Base-by-base conservation (phyloP, 805 yeast genomes). In the Candida jianshihensis region DNA sequence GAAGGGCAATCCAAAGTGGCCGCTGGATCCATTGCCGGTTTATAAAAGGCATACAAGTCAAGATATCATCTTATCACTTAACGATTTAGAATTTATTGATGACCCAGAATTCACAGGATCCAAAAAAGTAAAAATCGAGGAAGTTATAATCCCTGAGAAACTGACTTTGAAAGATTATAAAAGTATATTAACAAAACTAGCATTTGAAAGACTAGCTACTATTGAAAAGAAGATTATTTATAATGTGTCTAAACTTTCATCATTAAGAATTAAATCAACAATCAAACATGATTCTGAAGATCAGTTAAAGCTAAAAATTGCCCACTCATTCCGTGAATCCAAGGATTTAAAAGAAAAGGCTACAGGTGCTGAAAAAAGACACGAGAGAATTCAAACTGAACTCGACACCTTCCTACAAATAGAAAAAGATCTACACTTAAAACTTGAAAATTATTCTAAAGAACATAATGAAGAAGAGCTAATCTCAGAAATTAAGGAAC, bases 241-340 rank as follows among this genome's bases (percentile, higher is more conserved):
- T 12, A 49, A 54, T 26, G 44, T 47, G 10, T 34, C 31, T 9
- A 31, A 44, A 5, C 35, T 70, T 7, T 33, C 40, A 8, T 39
- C 44, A 2, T 41, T 61, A n/a, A 60, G 65, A 36, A 25, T 49
- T 1, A 53, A 54, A 34, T 69, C 70, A 26, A 68, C 73, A 4
- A 39, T 52, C 11, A 53, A 68, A 30, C 75, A 71, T 39, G 39
- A 51, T 19, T 33, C 47, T 6, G 42, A 69, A 17, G 80, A 74
- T 46, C 49, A 45, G 4, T 45, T 56, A 30, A 66, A 68, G 45
- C 50, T 42, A 3, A 52, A 56, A 22, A 64, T 70, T 19, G 78
- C 73, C 4, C 54, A 52, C 2, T 37, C 50, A 10, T 74, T 67
- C 47, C 66, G 68, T 34, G 51, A 42, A 7, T 36, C 40, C 4